Evolutionary conservation across 208 protist genomes (phyloP).

Genomic region (Leishmania braziliensis): DNA sequence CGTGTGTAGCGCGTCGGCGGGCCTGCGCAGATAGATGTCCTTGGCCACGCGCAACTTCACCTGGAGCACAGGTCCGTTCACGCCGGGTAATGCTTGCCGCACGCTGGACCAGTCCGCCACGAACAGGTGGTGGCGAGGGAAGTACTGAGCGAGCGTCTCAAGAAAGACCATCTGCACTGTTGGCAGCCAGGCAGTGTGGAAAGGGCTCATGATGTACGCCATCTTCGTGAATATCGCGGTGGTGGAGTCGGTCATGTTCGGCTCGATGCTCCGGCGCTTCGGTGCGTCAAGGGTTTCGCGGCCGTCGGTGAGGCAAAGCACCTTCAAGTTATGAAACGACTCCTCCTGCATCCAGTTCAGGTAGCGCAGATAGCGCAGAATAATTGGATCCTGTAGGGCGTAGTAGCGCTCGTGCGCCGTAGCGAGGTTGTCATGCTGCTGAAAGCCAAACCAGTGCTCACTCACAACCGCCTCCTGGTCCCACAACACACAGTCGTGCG

Average conservation of each 20-base stretch:
- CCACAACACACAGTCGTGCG: slow-evolving; percentile 86
- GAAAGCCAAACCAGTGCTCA: slow-evolving; percentile 86
- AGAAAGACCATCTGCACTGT: slow-evolving; percentile 82
- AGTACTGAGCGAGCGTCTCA: slow-evolving; percentile 72
- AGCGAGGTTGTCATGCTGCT: slow-evolving; percentile 79
- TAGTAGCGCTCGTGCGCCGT: slow-evolving; percentile 75
- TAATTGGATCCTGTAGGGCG: slow-evolving; percentile 64
- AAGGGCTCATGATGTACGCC: slow-evolving; percentile 73
- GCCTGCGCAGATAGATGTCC: slow-evolving; percentile 70
- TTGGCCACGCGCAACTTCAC: slow-evolving; percentile 83
- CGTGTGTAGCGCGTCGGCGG: slow-evolving; percentile 55
- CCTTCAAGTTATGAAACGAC: slow-evolving; percentile 81
- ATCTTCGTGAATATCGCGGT: slow-evolving; percentile 69
- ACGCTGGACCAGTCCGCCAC: slow-evolving; percentile 75
- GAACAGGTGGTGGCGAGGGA: slow-evolving; percentile 85
- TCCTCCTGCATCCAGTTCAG: slow-evolving; percentile 89
- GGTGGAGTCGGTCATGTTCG: slow-evolving; percentile 53
- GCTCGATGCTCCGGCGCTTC: slow-evolving; percentile 55
- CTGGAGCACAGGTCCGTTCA: slow-evolving; percentile 85
- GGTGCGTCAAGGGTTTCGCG: slow-evolving; percentile 76
- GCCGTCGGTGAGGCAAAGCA: slow-evolving; percentile 81
- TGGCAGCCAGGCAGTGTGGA: slow-evolving; percentile 76
- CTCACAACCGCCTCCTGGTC: slow-evolving; percentile 71
- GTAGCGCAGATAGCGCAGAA: slow-evolving; percentile 88
- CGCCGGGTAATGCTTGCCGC: slow-evolving; percentile 57